These are phyloP conservation scores for Bryum argenteum DNA, from an alignment of 225 moss, liverwort and hornwort species.

Conservation along the genomic window DNA sequence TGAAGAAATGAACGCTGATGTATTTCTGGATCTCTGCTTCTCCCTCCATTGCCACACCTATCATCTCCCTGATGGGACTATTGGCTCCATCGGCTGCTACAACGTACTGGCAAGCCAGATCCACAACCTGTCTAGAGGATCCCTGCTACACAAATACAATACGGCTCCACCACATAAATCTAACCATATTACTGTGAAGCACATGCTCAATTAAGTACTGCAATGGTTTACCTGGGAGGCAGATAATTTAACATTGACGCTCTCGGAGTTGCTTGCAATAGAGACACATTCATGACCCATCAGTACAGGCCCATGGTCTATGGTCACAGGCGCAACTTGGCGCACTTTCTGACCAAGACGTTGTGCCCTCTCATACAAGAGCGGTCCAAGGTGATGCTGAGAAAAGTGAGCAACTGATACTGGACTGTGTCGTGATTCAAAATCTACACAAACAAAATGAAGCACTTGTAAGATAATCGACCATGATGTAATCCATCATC, in stretches of 20 bases:
- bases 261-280: conserved; percentile 46
- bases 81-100: conserved; percentile 97
- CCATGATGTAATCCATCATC: not conserved
- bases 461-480: not conserved
- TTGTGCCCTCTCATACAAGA: conserved; percentile 72
- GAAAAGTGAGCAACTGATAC: conserved; percentile 85
- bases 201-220: not conserved
- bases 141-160: conserved; percentile 38
- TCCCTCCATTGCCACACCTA: conserved; percentile 78
- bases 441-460: conserved; percentile 48
- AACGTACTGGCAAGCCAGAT: conserved; percentile 70
- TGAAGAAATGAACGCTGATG: conserved; percentile 82
- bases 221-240: conserved; percentile 36
- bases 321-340: conserved; percentile 14
- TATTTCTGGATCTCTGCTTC: conserved; percentile 73
- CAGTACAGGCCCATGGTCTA: conserved; percentile 41
- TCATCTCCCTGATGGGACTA: conserved; percentile 68
- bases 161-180: not conserved
- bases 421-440: conserved; percentile 66
- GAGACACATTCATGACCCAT: conserved; percentile 79
- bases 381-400: conserved; percentile 81
- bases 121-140: conserved; percentile 27
- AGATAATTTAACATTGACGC: conserved; percentile 54
- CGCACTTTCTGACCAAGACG: conserved; percentile 48
- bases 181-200: not conserved